phyloP scores from a whole-genome alignment of 179 eudicot species.

The Heliamphora pulchella region DNA sequence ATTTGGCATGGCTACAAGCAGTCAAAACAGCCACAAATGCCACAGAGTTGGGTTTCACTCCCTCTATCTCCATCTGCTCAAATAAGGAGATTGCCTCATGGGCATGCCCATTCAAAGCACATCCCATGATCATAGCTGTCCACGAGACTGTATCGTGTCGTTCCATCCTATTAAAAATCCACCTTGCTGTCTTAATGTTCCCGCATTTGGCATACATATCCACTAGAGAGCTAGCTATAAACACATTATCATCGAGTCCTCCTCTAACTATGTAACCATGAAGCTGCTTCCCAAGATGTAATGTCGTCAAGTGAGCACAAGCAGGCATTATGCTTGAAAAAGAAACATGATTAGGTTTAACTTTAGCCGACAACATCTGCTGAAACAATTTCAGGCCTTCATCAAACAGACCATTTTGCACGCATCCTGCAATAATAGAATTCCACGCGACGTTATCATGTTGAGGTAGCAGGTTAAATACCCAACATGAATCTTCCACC shows the following conservation, averaged over 20 bases:
- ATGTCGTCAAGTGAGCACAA: constrained; percentile 65
- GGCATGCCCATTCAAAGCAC: constrained; percentile 65
- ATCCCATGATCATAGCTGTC: constrained; percentile 92
- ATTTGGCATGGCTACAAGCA: constrained; percentile 84
- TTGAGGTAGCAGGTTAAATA: constrained; percentile 43
- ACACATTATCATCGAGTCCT: constrained; percentile 55
- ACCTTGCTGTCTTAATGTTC: constrained; percentile 43
- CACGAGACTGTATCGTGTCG: constrained; percentile 60
- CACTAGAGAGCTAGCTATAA: constrained; percentile 68
- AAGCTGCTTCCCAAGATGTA: constrained; percentile 67
- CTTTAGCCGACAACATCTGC: constrained; percentile 50
- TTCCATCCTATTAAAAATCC: constrained; percentile 50
- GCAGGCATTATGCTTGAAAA: constrained; percentile 85
- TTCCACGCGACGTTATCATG: constrained; percentile 66
- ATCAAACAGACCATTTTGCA: constrained; percentile 72
- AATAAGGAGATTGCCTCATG: constrained; percentile 56
- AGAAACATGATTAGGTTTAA: constrained; percentile 50
- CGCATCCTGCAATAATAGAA: constrained; percentile 65
- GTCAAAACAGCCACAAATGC: constrained; percentile 67
- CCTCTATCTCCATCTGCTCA: constrained; percentile 46
- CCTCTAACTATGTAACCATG: constrained; percentile 56
- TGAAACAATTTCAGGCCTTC: constrained; percentile 64
- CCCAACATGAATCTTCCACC: constrained; percentile 42
- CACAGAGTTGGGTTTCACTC: constrained; percentile 52
- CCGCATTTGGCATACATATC: constrained; percentile 96